Percentiles rank a stretch among this genome's conserved stretches.
phyloP scores from a whole-genome alignment of 1,284 basidiomycete species.

The Papiliotrema fonsecae region DNA sequence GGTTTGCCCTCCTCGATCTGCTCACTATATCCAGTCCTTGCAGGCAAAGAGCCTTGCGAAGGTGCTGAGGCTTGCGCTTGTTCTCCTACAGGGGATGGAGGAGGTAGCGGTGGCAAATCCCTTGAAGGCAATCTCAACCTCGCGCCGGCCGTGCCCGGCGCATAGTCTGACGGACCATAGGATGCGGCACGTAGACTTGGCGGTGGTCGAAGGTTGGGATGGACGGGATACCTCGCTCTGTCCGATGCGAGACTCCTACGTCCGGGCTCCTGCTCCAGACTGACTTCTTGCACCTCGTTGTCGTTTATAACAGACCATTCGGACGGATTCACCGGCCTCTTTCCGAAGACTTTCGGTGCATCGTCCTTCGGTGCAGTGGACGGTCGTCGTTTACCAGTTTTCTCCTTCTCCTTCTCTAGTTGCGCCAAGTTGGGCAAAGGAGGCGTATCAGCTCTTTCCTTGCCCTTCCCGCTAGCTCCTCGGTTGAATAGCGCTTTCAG shows the following conservation, averaged over 20 bases:
- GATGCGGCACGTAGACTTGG: too few species aligned
- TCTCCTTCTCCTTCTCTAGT: neutral
- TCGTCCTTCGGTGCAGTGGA: neutral
- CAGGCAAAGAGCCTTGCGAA: neutral
- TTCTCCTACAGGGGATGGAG: neutral
- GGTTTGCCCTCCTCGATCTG: neutral
- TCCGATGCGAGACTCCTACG: constrained; percentile 16
- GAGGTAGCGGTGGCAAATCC: neutral
- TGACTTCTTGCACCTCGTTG: neutral
- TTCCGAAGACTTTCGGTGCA: neutral
- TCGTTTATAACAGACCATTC: neutral
- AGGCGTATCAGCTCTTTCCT: constrained; percentile 36
- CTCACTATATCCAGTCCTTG: neutral
- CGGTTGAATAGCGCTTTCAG: constrained; percentile 45
- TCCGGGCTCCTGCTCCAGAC: neutral
- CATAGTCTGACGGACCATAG: too few species aligned
- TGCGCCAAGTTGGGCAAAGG: constrained; percentile 12
- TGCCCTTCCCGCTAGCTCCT: constrained; percentile 44
- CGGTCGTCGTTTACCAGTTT: neutral
- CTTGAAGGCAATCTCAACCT: constrained; percentile 3
- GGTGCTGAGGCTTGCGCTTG: neutral
- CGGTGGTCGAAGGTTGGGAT: too few species aligned
- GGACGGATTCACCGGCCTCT: neutral
- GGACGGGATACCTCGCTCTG: constrained; percentile 19
- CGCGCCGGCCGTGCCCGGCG: too few species aligned